These are phyloP conservation scores for Elaeagnus macrophylla DNA, from an alignment of 306 rosid genomes.

Conservation along the genomic window DNA sequence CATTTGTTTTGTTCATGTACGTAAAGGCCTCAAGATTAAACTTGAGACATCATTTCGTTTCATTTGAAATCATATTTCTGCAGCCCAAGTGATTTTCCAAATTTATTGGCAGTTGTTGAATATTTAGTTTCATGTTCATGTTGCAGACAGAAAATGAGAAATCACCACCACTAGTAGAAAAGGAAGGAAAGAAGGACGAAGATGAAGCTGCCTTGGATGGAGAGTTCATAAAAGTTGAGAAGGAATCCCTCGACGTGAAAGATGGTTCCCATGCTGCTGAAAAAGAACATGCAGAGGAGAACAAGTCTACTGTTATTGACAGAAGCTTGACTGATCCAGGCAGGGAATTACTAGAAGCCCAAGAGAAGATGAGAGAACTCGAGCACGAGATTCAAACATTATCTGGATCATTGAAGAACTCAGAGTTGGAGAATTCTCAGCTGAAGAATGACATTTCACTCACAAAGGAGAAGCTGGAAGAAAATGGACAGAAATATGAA, in stretches of 20 bases:
- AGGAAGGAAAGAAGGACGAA: conserved; percentile 61
- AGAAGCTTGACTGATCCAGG: conserved; percentile 48
- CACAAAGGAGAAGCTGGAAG: conserved; percentile 57
- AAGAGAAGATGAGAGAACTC: conserved; percentile 74
- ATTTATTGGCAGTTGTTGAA: not conserved
- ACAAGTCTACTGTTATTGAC: conserved; percentile 29
- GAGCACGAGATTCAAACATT: conserved; percentile 54
- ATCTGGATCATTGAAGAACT: conserved; percentile 51
- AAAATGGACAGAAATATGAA: conserved; percentile 47
- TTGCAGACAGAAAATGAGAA: conserved; percentile 51
- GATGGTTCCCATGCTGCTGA: conserved; percentile 24
- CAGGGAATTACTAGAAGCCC: conserved; percentile 75
- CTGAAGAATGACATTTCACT: conserved; percentile 56
- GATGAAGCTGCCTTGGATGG: conserved; percentile 81
- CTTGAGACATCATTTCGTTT: not conserved
- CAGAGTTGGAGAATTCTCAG: conserved; percentile 63
- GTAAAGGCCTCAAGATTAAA: no score
- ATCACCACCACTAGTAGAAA: conserved; percentile 16
- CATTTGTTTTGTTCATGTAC: no score
- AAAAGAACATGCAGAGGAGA: conserved; percentile 22
- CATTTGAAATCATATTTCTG: not conserved
- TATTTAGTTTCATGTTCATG: conserved; percentile 5
- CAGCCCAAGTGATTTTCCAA: not conserved
- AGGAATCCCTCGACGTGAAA: conserved; percentile 48
- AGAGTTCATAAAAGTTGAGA: conserved; percentile 91